Evolutionary conservation across 2,329 filamentous ascomycete genomes (phyloP).

Genomic region (Lasiodiplodia hormozganensis): DNA sequence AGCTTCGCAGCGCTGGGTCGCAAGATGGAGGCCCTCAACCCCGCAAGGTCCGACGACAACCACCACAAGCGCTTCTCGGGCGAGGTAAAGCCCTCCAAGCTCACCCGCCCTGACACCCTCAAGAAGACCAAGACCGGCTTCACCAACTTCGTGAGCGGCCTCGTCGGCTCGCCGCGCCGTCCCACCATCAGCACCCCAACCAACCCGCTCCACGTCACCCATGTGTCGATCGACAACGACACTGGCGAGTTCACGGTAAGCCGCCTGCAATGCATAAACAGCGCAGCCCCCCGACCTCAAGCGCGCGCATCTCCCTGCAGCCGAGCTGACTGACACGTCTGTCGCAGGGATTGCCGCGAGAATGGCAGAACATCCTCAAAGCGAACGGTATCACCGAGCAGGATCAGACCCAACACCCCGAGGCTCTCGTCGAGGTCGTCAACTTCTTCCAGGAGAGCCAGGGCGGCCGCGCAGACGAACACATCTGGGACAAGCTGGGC

Average conservation of each 20-base stretch:
- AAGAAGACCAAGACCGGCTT: slow-evolving; percentile 51
- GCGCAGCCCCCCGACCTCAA: slow-evolving; percentile 21
- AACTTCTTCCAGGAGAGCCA: slow-evolving; percentile 97
- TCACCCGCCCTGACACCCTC: slow-evolving; percentile 43
- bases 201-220: slow-evolving; percentile 96
- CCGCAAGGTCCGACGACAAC: slow-evolving; percentile 42
- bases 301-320: not conserved
- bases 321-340: slow-evolving; percentile 26
- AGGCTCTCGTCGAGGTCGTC: slow-evolving; percentile 94
- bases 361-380: slow-evolving; percentile 96
- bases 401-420: slow-evolving; percentile 93
- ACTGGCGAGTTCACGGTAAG: slow-evolving; percentile 93
- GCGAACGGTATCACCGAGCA: slow-evolving; percentile 96
- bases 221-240: slow-evolving; percentile 95
- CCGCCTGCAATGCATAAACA: slow-evolving; percentile 31
- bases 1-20: slow-evolving; percentile 52
- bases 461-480: slow-evolving; percentile 79
- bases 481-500: slow-evolving; percentile 95
- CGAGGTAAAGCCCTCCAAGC: slow-evolving; percentile 42
- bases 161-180: slow-evolving; percentile 74
- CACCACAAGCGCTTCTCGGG: slow-evolving; percentile 49
- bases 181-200: slow-evolving; percentile 97
- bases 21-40: slow-evolving; percentile 50
- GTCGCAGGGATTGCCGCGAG: slow-evolving; percentile 84
- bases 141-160: slow-evolving; percentile 48